A percentile compares a stretch with the other conserved stretches of the same genome.
phyloP scores from a whole-genome alignment of 495 filamentous ascomycete genomes.

The Aspergillus funiculosus region DNA sequence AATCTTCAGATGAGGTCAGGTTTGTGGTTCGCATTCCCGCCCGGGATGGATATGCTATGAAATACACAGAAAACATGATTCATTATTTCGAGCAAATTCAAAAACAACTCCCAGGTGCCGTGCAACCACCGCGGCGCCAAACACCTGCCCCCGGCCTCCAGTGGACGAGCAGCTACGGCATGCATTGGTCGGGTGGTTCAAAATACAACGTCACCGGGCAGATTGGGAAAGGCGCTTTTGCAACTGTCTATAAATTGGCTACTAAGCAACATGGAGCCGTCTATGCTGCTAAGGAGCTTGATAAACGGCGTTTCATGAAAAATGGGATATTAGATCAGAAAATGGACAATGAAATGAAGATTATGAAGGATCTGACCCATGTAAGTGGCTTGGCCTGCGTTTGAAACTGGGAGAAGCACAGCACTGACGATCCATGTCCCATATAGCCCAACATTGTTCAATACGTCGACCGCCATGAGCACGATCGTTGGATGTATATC shows the following conservation, averaged over 20 bases:
- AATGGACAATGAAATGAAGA: slow-evolving; percentile 90
- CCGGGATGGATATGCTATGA: slow-evolving; percentile 52
- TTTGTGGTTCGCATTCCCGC: slow-evolving; percentile 85
- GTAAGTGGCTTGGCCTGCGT: slow-evolving; percentile 44
- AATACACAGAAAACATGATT: slow-evolving; percentile 55
- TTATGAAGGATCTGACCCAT: slow-evolving; percentile 79
- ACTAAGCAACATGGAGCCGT: slow-evolving; percentile 70
- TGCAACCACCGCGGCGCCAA: slow-evolving; percentile 22
- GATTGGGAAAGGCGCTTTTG: slow-evolving; percentile 91
- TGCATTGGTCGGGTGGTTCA: slow-evolving; percentile 75
- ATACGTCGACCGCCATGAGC: slow-evolving; percentile 79
- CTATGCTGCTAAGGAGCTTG: slow-evolving; percentile 85
- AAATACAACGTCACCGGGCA: slow-evolving; percentile 75
- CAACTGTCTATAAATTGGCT: slow-evolving; percentile 80
- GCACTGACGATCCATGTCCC: slow-evolving; percentile 11
- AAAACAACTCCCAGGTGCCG: slow-evolving; percentile 18
- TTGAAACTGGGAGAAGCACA: slow-evolving; percentile 11
- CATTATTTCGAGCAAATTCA: slow-evolving; percentile 46
- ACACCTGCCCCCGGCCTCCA: slow-evolving; percentile 27
- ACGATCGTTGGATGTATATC: slow-evolving; percentile 74
- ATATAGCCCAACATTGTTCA: slow-evolving; percentile 79
- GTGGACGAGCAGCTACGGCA: slow-evolving; percentile 44
- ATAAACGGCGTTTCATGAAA: slow-evolving; percentile 84
- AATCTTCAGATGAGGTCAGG: slow-evolving; percentile 47
- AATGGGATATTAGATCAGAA: slow-evolving; percentile 77